Evolutionary conservation across 768 basidiomycete species (phyloP), one percentile per base, ranked within the genome.

Genomic region (Termitomyces sp.): DNA sequence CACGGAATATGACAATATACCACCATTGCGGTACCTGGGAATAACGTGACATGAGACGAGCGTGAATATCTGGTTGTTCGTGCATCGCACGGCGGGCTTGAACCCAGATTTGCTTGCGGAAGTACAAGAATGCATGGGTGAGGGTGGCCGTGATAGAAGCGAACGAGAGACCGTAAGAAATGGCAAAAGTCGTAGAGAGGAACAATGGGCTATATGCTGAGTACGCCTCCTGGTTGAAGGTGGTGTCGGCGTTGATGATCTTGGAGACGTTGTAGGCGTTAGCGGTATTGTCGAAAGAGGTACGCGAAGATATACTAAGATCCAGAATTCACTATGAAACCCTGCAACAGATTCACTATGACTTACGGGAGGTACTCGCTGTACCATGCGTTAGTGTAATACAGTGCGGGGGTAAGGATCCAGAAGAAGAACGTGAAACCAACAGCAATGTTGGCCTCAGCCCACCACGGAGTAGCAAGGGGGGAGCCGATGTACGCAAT

Each of bases 41-140:
- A 66, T 94, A 94, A 49, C 72, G 71, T 12, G 79, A 74, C 92
- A 94, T 94, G 38, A 94, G 75, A 12, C 89, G 81, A 19, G 89
- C 88, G 63, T 94, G 91, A 58, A 94, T 82, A 71, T 94, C 91
- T 1, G 88, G 85, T 64, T 93, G 89, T 62, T 92, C 91, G 46
- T 78, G 70, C 71, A 91, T 79, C 12, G 89, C 79, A 51, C 85
- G 81, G 49, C 84, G 83, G 30, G 84, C 72, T 68, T 91, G 89
- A 0, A 69, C 71, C 83, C 81, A 86, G 53, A 93, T 88, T 65
- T 89, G 87, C 66, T 89, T 87, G 62, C 89, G 82, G 78, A 84
- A 89, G 71, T 81, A 90, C 38, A 92, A 74, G 67, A 74, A 69
- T 0, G 89, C 81, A 63, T 94, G 92, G 30, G 77, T 81, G 58